A percentile compares a stretch with the other conserved stretches of the same genome.
These are phyloP conservation scores for Sphaerulina musiva DNA, from an alignment of 2,329 filamentous ascomycete genomes.

Conservation along the genomic window DNA sequence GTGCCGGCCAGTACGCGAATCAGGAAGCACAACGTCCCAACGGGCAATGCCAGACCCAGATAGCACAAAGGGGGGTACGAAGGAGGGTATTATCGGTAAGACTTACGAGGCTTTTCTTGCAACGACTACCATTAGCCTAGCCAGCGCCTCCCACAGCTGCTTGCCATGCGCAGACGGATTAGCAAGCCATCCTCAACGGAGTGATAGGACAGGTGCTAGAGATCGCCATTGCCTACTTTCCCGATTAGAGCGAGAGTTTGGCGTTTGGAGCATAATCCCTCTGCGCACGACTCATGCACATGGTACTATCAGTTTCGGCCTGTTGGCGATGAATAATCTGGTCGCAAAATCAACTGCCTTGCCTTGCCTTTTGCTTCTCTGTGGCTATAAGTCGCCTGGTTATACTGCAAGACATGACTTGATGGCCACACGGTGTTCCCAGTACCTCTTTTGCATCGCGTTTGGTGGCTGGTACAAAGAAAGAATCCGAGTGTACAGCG, in stretches of 20 bases:
- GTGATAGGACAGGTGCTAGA: neutral
- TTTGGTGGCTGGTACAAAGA: too few relatives aligned
- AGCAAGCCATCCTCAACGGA: neutral
- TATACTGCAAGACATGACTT: too few relatives aligned
- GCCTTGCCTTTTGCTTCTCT: too few relatives aligned
- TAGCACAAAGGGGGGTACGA: neutral
- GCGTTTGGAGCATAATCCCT: neutral
- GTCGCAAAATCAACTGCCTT: too few relatives aligned
- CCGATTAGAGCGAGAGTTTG: constrained; percentile 1
- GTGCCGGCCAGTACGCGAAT: neutral
- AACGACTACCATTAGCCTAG: neutral
- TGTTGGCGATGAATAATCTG: too few relatives aligned
- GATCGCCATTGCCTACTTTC: neutral
- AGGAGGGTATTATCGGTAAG: neutral
- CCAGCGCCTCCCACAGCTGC: neutral
- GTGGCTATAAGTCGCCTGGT: too few relatives aligned
- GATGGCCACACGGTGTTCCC: too few relatives aligned
- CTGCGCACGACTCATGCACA: neutral
- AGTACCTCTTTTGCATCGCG: too few relatives aligned
- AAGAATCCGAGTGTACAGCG: too few relatives aligned
- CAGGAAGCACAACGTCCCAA: too few relatives aligned
- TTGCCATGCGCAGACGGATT: neutral
- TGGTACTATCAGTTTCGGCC: too few relatives aligned
- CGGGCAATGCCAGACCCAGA: neutral
- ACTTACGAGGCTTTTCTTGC: neutral